Percentiles rank a stretch among this genome's conserved stretches.
Conservation (phyloP, 768 basidiomycete genomes). For the Hydnomerulius pinastri region DNA sequence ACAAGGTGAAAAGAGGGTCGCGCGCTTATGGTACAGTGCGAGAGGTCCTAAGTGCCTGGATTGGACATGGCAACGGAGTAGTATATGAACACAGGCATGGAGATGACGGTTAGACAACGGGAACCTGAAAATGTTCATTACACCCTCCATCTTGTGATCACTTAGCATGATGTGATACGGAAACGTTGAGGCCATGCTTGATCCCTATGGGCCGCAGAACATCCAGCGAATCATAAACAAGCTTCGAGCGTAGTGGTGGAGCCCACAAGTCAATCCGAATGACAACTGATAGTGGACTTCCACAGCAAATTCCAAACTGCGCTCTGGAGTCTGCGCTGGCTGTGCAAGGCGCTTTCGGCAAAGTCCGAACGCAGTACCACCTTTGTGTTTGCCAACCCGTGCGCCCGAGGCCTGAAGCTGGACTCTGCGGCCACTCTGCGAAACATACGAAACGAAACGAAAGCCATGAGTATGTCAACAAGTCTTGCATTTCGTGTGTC, state of each 20-base stretch:
- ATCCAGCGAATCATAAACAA: neutral
- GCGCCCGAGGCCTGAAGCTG: too few species aligned
- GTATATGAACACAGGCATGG: neutral
- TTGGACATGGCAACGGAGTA: neutral
- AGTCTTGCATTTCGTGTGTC: neutral
- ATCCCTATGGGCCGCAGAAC: neutral
- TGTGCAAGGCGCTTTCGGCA: neutral
- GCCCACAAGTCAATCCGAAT: too few species aligned
- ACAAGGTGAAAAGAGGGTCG: too few species aligned
- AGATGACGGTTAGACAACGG: neutral
- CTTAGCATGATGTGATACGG: neutral
- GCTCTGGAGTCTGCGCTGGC: neutral
- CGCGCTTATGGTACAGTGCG: too few species aligned
- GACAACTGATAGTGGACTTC: too few species aligned
- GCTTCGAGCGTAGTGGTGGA: too few species aligned
- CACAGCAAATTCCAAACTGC: neutral
- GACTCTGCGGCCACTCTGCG: slow-evolving; percentile 1
- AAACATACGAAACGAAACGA: slow-evolving; percentile 1
- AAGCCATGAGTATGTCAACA: slow-evolving; percentile 25
- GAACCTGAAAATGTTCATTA: neutral
- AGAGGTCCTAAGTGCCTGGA: too few species aligned
- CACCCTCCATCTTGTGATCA: neutral
- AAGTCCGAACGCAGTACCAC: neutral
- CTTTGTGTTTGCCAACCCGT: neutral
- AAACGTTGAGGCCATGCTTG: neutral